Percentiles rank a stretch among this genome's conserved stretches.
Conservation (phyloP, 768 basidiomycete species). For the Leccinellum rugosiceps region DNA sequence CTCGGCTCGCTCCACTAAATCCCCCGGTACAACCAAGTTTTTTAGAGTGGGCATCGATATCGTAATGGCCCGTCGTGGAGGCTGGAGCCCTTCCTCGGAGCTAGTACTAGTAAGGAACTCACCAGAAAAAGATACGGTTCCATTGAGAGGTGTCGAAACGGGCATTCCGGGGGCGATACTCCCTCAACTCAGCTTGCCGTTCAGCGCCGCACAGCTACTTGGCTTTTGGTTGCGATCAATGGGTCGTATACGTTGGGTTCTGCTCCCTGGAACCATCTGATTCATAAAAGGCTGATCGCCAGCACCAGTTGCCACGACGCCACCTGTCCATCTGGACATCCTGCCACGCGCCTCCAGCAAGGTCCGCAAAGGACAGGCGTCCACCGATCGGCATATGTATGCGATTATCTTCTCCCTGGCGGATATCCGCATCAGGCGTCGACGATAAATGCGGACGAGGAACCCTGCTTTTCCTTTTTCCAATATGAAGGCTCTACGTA, state of each 20-base stretch:
- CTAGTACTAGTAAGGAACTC: not conserved
- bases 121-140: not conserved
- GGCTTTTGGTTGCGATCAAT: constrained; percentile 2
- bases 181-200: constrained; percentile 22
- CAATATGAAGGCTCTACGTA: not conserved
- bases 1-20: constrained; percentile 4
- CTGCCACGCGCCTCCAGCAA: constrained; percentile 24
- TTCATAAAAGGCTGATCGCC: constrained; percentile 19
- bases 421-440: constrained; percentile 11
- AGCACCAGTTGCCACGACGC: constrained; percentile 14
- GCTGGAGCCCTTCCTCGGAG: constrained; percentile 13
- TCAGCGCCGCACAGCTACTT: constrained; percentile 11
- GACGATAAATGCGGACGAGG: constrained; percentile 13
- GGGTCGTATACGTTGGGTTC: no score
- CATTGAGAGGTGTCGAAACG: constrained; percentile 3
- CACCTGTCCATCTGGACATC: constrained; percentile 12
- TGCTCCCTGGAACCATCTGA: constrained; percentile 20
- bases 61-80: constrained; percentile 25
- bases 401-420: constrained; percentile 10
- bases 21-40: constrained; percentile 12
- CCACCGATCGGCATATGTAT: not conserved
- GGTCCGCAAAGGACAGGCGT: constrained; percentile 15
- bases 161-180: constrained; percentile 9
- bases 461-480: constrained; percentile 16
- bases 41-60: constrained; percentile 2